Conservation (phyloP, 116 monocot genomes). For the Papilionanthe hybrid region DNA sequence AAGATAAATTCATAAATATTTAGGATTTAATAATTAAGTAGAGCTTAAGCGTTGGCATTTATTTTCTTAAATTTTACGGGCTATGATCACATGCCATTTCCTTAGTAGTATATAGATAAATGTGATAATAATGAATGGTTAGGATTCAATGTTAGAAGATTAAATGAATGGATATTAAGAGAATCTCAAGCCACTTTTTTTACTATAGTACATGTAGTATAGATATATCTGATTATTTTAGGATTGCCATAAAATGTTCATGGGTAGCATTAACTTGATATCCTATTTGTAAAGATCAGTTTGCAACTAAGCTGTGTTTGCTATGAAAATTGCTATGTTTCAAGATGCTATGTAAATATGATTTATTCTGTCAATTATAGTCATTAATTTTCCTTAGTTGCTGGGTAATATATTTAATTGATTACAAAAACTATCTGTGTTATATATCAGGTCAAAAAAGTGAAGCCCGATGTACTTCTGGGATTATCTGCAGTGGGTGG, state of each 20-base stretch:
- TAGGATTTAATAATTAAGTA: too few relatives aligned
- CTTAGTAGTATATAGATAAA: too few relatives aligned
- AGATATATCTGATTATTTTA: not conserved
- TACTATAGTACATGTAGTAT: too few relatives aligned
- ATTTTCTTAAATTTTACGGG: too few relatives aligned
- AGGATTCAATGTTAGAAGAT: too few relatives aligned
- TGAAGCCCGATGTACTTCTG: slow-evolving; percentile 94
- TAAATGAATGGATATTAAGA: too few relatives aligned
- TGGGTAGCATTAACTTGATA: not conserved
- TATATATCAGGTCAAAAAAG: slow-evolving; percentile 73
- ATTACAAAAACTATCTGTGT: not conserved
- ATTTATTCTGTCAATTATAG: not conserved
- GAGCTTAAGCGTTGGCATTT: too few relatives aligned
- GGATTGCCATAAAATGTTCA: not conserved
- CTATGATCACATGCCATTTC: too few relatives aligned
- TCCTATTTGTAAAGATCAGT: not conserved
- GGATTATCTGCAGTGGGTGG: slow-evolving; percentile 99
- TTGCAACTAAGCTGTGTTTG: not conserved
- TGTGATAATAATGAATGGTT: too few relatives aligned
- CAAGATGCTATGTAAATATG: not conserved
- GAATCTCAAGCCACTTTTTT: too few relatives aligned
- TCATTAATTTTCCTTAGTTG: not conserved
- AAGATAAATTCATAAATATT: too few relatives aligned
- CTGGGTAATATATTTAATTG: not conserved
- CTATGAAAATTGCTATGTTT: not conserved